These are phyloP conservation scores for Solanum tarapatanum DNA, from an alignment of 257 asterid genomes.

Conservation along the genomic window DNA sequence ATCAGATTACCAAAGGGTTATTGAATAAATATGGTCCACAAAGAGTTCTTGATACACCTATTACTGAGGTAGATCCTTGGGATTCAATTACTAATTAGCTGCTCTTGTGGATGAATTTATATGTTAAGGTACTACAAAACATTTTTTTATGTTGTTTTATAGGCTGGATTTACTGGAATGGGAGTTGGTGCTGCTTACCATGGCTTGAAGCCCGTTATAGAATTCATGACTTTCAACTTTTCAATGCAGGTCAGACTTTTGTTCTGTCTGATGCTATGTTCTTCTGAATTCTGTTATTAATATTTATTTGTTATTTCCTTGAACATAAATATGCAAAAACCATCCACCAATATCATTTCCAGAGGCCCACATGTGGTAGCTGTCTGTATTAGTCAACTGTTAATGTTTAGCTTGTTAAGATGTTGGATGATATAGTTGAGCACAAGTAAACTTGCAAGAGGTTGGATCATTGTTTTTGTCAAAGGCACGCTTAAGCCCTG, in stretches of 20 bases:
- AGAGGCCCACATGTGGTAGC: neutral
- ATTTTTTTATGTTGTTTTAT: constrained; percentile 2
- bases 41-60: constrained; percentile 86
- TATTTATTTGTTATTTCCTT: neutral
- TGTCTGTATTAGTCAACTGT: neutral
- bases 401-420: neutral
- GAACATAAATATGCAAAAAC: neutral
- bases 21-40: constrained; percentile 86
- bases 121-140: neutral
- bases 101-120: neutral
- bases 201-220: constrained; percentile 79
- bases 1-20: constrained; percentile 83
- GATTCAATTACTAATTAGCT: neutral
- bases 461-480: neutral
- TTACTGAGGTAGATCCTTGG: constrained; percentile 68
- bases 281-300: neutral
- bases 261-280: neutral
- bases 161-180: constrained; percentile 97
- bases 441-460: neutral
- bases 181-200: constrained; percentile 96
- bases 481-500: neutral
- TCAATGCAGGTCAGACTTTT: constrained; percentile 73
- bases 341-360: neutral
- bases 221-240: constrained; percentile 95
- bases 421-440: neutral